These are phyloP conservation scores for Polyplosphaeria fusca DNA, from an alignment of 495 filamentous ascomycete genomes.

Conservation along the genomic window DNA sequence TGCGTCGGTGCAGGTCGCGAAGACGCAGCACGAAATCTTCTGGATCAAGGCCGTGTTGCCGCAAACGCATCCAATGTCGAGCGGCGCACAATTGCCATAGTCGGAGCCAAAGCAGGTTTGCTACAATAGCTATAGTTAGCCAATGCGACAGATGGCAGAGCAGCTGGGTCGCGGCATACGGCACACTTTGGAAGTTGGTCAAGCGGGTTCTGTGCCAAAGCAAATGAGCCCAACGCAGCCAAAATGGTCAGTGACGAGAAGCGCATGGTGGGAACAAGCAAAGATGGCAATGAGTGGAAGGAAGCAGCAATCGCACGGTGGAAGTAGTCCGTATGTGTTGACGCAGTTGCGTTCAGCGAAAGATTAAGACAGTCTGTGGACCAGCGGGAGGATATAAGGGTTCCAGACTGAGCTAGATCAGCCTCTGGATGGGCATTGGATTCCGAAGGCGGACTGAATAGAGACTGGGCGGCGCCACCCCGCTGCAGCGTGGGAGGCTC, in stretches of 20 bases:
- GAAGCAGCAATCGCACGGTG: too few species aligned
- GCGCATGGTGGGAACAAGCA: slow-evolving; percentile 32
- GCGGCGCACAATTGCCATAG: slow-evolving; percentile 52
- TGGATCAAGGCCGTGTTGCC: slow-evolving; percentile 54
- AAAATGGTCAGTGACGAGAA: slow-evolving; percentile 19
- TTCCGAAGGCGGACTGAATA: too few species aligned
- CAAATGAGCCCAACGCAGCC: slow-evolving; percentile 25
- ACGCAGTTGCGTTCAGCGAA: too few species aligned
- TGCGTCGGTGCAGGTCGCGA: slow-evolving; percentile 47
- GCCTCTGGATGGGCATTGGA: not conserved
- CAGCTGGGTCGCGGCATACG: too few species aligned
- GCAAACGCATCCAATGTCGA: slow-evolving; percentile 70
- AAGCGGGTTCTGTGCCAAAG: slow-evolving; percentile 18
- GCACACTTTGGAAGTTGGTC: slow-evolving; percentile 22
- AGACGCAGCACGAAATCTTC: slow-evolving; percentile 66
- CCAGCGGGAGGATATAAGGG: not conserved
- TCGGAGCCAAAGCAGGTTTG: slow-evolving; percentile 37
- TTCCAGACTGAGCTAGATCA: not conserved
- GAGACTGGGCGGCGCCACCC: too few species aligned
- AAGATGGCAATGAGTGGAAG: too few species aligned
- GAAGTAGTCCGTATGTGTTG: too few species aligned
- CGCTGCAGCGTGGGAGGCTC: too few species aligned
- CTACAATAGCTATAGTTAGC: too few species aligned
- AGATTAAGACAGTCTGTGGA: too few species aligned
- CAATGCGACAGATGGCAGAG: too few species aligned